Percentiles rank a stretch among this genome's conserved stretches.
Conservation (phyloP, 129 eudicot genomes). For the Arctium lappa region DNA sequence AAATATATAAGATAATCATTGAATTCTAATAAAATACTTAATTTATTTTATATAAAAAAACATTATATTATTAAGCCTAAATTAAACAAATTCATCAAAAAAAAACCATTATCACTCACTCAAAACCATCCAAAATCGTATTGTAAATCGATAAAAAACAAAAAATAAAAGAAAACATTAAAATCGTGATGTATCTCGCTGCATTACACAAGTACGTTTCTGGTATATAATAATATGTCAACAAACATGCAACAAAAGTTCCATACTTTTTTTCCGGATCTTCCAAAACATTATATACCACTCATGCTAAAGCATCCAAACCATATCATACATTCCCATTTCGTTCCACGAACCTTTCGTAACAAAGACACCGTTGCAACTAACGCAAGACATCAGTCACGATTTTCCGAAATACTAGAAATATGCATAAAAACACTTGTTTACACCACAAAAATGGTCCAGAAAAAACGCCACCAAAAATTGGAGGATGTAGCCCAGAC, state of each 20-base stretch:
- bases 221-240: background rate
- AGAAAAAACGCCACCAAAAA: conserved; percentile 29
- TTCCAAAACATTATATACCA: background rate
- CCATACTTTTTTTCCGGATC: background rate
- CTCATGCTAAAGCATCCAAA: background rate
- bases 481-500: background rate
- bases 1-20: too few species aligned
- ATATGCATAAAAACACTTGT: conserved; percentile 12
- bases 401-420: background rate
- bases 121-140: too few species aligned
- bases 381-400: background rate
- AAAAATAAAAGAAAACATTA: too few species aligned
- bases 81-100: too few species aligned
- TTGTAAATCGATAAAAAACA: too few species aligned
- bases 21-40: too few species aligned
- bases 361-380: background rate
- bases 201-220: too few species aligned
- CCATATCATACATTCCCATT: background rate
- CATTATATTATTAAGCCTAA: too few species aligned
- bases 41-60: too few species aligned
- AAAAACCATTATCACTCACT: too few species aligned
- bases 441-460: conserved; percentile 26
- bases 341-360: background rate
- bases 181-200: too few species aligned
- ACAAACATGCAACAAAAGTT: background rate